Evolutionary conservation across 2,329 filamentous ascomycete genomes (phyloP).

Genomic region (Aspergillus pseudotamarii): DNA sequence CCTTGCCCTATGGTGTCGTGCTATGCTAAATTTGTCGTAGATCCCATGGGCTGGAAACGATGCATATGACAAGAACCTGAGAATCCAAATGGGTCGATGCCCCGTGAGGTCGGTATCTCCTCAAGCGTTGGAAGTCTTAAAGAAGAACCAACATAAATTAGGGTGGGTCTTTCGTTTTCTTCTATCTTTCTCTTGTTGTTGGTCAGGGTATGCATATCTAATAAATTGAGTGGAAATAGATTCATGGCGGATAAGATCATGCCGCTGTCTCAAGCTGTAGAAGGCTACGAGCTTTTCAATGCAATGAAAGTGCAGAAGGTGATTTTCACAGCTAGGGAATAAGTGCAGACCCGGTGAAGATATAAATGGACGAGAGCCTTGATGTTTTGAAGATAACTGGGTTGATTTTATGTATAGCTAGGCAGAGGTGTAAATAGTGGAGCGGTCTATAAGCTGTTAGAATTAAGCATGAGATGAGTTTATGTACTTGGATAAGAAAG

Average conservation of each 20-base stretch:
- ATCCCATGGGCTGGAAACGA: slow-evolving; percentile 69
- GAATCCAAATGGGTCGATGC: slow-evolving; percentile 74
- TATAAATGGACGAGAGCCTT: not conserved
- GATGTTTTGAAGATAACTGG: not conserved
- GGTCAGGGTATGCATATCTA: slow-evolving; percentile 17
- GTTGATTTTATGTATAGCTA: not conserved
- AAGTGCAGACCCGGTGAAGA: slow-evolving; percentile 1
- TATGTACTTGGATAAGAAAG: too few species aligned
- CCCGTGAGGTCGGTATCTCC: slow-evolving; percentile 72
- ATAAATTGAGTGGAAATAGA: slow-evolving; percentile 44
- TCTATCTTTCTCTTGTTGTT: not conserved
- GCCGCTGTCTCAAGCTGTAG: slow-evolving; percentile 66
- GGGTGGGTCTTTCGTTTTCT: slow-evolving; percentile 52
- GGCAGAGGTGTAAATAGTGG: not conserved
- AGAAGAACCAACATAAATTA: slow-evolving; percentile 67
- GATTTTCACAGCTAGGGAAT: slow-evolving; percentile 59
- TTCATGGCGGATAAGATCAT: slow-evolving; percentile 79
- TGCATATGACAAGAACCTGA: slow-evolving; percentile 69
- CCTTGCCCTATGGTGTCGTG: not conserved
- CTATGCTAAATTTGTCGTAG: slow-evolving; percentile 43
- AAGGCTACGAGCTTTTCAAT: slow-evolving; percentile 73
- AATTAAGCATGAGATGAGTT: not conserved
- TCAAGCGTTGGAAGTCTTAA: slow-evolving; percentile 65
- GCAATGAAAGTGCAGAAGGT: slow-evolving; percentile 75
- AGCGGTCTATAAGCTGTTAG: not conserved